phyloP scores from a whole-genome alignment of 805 yeast species.

The Yarrowia yakushimensis region DNA sequence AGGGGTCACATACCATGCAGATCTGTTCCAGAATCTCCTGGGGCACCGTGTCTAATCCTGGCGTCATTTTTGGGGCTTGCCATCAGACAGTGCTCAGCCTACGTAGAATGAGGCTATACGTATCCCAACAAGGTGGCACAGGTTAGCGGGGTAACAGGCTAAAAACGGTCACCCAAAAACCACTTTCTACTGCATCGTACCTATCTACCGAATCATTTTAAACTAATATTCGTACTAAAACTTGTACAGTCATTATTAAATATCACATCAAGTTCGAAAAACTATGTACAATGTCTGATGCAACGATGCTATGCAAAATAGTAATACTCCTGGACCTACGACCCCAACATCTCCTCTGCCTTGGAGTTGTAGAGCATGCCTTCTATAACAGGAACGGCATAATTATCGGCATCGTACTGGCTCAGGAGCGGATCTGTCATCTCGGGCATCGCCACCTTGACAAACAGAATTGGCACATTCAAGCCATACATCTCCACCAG shows the following conservation, averaged over 20 bases:
- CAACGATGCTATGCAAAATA: not conserved
- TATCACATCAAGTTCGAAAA: not conserved
- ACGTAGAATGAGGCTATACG: not conserved
- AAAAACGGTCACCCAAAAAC: no score
- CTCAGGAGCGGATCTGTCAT: constrained; percentile 2
- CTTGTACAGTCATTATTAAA: no score
- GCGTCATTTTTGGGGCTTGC: not conserved
- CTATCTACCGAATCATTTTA: no score
- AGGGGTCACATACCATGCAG: not conserved
- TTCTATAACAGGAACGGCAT: constrained; percentile 1
- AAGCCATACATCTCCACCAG: constrained; percentile 9
- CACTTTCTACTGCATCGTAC: no score
- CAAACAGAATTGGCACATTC: not conserved
- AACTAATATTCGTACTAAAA: no score
- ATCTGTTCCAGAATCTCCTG: not conserved
- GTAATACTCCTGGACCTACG: no score
- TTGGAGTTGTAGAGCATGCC: constrained; percentile 6
- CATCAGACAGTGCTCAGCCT: not conserved
- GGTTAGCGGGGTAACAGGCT: not conserved
- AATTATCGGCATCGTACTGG: constrained; percentile 12
- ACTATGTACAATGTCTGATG: not conserved
- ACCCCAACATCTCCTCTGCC: constrained; percentile 14
- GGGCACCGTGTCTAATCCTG: not conserved
- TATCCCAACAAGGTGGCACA: not conserved
- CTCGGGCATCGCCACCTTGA: constrained; percentile 11